Evolutionary conservation across 1,139 yeast genomes (phyloP), one percentile per base, ranked within the genome.

Genomic region (Blastobotrys aristatus): DNA sequence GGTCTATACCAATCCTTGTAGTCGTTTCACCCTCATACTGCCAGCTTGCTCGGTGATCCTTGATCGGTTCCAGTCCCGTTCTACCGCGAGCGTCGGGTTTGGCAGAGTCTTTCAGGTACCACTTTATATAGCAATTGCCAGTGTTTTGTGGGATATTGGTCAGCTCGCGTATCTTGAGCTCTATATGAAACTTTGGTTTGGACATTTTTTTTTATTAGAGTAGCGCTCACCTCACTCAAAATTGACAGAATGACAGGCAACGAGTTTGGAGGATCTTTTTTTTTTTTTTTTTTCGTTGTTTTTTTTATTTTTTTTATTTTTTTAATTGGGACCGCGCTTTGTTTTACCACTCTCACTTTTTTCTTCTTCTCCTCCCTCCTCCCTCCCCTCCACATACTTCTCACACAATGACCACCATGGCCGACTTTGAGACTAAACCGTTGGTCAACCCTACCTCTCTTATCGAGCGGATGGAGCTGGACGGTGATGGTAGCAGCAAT

Each of bases 61-160:
- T 66, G 47, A 77, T 75, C 44, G 62, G 67, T 4, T 66, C 72
- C 37, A 67, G 67, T 4, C 66, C 70, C 3, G 80, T 75, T 14
- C 70, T 68, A 29, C 77, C 78, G 47, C 75, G 64, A 20, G 73
- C 58, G 44, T 69, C 67, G 34, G 74, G 63, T 37, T 68, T 57
- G 32, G 74, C 55, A 34, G 74, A 58, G 49, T 76, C 80, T 44
- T 68, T 68, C 24, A 79, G 60, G 44, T 66, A 67, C 83, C 83
- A 79, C 50, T 82, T 80, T 24, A 88, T 77, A 56, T 67, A 81
- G 57, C 92, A 81, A 38, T 71, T 64, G 0, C 96, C 95, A 2
- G 79, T 72, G 2, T 84, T 75, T 56, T 86, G 88, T 0, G 97
- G 97, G 33, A 90, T 78, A 60, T 90, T 90, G 27, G 82, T 75